These are phyloP conservation scores for Pythium rhizo-oryzae DNA, from an alignment of 352 stramenopile species.

Conservation along the genomic window DNA sequence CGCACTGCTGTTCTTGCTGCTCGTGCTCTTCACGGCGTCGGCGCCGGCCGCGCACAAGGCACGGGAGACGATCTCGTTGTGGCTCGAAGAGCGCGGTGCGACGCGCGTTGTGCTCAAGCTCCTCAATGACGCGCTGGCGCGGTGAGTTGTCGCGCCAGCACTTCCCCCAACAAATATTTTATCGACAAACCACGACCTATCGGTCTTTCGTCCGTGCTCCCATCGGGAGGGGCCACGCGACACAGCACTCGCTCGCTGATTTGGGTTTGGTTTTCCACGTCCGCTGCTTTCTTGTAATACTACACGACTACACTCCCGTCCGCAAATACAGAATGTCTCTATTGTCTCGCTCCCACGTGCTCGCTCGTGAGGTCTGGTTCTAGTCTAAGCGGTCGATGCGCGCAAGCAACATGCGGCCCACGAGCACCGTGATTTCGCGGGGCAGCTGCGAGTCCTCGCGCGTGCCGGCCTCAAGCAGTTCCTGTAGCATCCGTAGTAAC, in stretches of 20 bases:
- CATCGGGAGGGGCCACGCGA: no score
- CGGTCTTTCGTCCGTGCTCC: no score
- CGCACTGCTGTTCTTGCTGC: slow-evolving; percentile 26
- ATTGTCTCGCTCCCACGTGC: no score
- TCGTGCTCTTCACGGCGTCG: slow-evolving; percentile 24
- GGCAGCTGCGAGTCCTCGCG: slow-evolving; percentile 48
- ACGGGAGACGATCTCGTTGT: slow-evolving; percentile 2
- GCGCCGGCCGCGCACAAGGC: not conserved
- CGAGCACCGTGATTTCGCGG: slow-evolving; percentile 32
- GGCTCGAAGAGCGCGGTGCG: slow-evolving; percentile 8
- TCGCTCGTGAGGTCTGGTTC: no score
- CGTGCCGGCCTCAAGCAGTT: slow-evolving; percentile 40
- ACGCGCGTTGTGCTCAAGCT: slow-evolving; percentile 21
- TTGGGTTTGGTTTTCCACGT: no score
- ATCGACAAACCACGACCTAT: not conserved
- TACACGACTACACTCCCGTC: no score
- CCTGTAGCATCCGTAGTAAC: slow-evolving; percentile 50
- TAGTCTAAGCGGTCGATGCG: slow-evolving; percentile 69
- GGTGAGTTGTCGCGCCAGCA: not conserved
- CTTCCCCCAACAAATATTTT: not conserved
- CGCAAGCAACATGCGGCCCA: slow-evolving; percentile 54
- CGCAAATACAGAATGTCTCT: no score
- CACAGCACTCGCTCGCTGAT: no score
- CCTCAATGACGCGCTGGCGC: slow-evolving; percentile 11
- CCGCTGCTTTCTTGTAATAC: no score